Evolutionary conservation across 208 protist species (phyloP).

Genomic region (Kentomonas sorsogonicus): DNA sequence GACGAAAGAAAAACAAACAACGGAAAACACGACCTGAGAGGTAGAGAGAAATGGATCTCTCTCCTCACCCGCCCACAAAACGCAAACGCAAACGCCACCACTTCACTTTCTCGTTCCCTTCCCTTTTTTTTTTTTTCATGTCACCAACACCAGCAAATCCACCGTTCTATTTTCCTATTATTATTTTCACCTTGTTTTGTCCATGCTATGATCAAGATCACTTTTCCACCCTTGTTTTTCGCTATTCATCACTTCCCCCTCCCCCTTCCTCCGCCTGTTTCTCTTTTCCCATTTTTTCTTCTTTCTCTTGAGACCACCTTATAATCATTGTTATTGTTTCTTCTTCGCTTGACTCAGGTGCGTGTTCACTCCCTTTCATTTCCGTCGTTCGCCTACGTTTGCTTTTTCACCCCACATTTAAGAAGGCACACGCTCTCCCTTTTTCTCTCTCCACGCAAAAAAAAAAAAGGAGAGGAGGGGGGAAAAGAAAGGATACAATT

Average conservation of each 20-base stretch:
- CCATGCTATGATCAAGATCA: background rate
- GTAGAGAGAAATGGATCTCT: no score
- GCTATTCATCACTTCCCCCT: background rate
- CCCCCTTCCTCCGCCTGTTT: background rate
- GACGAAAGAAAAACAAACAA: no score
- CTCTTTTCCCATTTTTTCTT: conserved; percentile 10
- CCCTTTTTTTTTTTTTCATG: conserved; percentile 1
- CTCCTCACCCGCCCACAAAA: no score
- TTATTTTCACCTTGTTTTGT: background rate
- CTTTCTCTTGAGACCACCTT: conserved; percentile 2
- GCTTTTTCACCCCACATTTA: no score
- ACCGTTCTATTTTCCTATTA: background rate
- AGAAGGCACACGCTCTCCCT: no score
- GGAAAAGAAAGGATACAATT: no score
- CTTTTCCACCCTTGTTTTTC: background rate
- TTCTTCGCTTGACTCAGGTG: background rate
- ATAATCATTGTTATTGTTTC: conserved; percentile 5
- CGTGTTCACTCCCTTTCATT: background rate
- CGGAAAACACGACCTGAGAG: no score
- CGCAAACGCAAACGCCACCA: no score
- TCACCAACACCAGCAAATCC: background rate
- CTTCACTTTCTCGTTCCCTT: conserved; percentile 2
- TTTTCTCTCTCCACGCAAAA: no score
- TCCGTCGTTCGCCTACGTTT: background rate
- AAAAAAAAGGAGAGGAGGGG: no score